Conservation (phyloP, 805 yeast genomes). For the Wickerhamiella lipophila region DNA sequence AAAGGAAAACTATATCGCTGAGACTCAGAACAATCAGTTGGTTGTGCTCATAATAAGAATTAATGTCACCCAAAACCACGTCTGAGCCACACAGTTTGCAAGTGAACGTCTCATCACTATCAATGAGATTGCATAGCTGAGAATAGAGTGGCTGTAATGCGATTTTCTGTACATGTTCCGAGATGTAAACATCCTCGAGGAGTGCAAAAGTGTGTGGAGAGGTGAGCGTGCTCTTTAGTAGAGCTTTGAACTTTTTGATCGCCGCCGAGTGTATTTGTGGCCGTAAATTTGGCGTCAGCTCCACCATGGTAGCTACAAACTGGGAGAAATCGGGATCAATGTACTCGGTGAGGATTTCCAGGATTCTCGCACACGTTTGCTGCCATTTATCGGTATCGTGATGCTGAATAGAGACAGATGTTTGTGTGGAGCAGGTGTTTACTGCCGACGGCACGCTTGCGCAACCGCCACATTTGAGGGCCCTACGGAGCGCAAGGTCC, state of each 20-base stretch:
- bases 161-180: constrained; percentile 20
- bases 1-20: constrained; percentile 25
- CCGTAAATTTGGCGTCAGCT: not conserved
- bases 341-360: constrained; percentile 12
- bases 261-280: constrained; percentile 16
- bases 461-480: not conserved
- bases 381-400: constrained; percentile 8
- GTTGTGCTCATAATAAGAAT: constrained; percentile 13
- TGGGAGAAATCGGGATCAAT: constrained; percentile 15
- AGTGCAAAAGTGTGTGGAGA: constrained; percentile 21
- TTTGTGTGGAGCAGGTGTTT: not conserved
- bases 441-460: not conserved
- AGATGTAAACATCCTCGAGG: constrained; percentile 16
- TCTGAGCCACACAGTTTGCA: constrained; percentile 1
- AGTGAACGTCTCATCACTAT: constrained; percentile 2
- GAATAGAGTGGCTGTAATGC: constrained; percentile 17
- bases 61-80: not conserved
- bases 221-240: constrained; percentile 13
- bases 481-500: constrained; percentile 12
- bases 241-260: constrained; percentile 17
- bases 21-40: constrained; percentile 25
- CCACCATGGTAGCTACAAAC: constrained; percentile 13
- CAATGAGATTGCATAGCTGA: constrained; percentile 11
- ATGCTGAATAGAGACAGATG: not conserved
- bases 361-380: not conserved